Evolutionary conservation across 805 yeast genomes (phyloP), one percentile per base, ranked within the genome.

Genomic region (Ogataea paraovalis): DNA sequence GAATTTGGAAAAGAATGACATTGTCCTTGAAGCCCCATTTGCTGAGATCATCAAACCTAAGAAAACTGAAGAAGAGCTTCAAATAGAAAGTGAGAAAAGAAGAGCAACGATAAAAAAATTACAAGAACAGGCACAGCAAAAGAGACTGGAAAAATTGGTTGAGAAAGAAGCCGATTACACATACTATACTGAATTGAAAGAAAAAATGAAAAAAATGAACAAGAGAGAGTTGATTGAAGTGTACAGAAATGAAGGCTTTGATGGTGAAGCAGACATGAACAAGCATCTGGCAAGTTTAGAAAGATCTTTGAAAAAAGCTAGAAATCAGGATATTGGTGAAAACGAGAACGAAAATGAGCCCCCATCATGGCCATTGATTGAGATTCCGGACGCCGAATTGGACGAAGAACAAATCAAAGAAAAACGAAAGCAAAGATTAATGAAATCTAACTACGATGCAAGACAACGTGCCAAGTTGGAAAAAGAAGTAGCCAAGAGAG

Each of bases 71-170:
- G 96, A 88, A 64, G 97, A 92, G 62, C 66, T 91, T 22, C 81
- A 79, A 19, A 65, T 76, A 22, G 90, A 87, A 53, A 84, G 91
- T 1, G 92, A 85, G 54, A 83, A 85, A 61, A 76, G 96, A 50
- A 77, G 79, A 57, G 97, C 90, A 61, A 86, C 85, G 52, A 97
- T 97, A 8, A 79, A 84, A 53, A 75, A 96, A 54, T 73, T 95
- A 51, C 98, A 94, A 67, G 96, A 88, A 59, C 97, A 90, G 66
- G 97, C 97, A 0, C 90, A 85, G 57, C 85, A 83, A 59, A 84
- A 83, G 54, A 72, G 99, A 47, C 65, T 82, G 9, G 97, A 92
- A 61, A 90, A 87, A 59, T 67, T 88, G 41, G 72, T 80, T 14
- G 89, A 89, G 62, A 85, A 87, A 54, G 90, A 90, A 56, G 82